phyloP scores from a whole-genome alignment of 148 eudicot genomes.

The Amaranthus palmeri region DNA sequence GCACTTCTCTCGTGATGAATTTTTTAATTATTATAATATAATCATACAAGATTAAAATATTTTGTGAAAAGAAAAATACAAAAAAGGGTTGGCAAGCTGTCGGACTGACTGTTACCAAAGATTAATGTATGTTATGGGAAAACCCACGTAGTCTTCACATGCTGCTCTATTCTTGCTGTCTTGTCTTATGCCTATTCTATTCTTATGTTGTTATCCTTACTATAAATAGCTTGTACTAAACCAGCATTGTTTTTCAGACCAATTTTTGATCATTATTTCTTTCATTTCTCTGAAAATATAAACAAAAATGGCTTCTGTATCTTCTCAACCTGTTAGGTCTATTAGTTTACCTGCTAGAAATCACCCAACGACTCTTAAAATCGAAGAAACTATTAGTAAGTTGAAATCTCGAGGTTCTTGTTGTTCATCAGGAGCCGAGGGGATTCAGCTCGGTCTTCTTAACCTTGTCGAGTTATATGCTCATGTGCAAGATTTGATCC shows the following conservation, averaged over 20 bases:
- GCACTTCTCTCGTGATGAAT: too few species aligned
- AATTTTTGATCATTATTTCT: background rate
- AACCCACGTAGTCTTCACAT: constrained; percentile 24
- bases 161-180: background rate
- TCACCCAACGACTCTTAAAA: constrained; percentile 21
- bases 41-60: too few species aligned
- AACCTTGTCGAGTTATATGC: constrained; percentile 48
- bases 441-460: constrained; percentile 33
- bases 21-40: too few species aligned
- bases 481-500: constrained; percentile 37
- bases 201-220: background rate
- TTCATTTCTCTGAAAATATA: background rate
- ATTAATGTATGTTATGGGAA: constrained; percentile 3
- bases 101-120: constrained; percentile 14
- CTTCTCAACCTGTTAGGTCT: constrained; percentile 37
- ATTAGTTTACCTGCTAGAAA: constrained; percentile 44
- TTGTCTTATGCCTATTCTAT: background rate
- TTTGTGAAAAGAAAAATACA: background rate
- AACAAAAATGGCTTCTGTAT: constrained; percentile 20
- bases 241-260: background rate
- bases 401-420: constrained; percentile 31
- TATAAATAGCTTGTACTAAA: constrained; percentile 1
- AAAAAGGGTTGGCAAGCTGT: constrained; percentile 20
- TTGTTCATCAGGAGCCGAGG: constrained; percentile 24
- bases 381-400: constrained; percentile 46